Base-by-base conservation (phyloP, 345 rosid species). In the Psidium friedrichsthalianum region DNA sequence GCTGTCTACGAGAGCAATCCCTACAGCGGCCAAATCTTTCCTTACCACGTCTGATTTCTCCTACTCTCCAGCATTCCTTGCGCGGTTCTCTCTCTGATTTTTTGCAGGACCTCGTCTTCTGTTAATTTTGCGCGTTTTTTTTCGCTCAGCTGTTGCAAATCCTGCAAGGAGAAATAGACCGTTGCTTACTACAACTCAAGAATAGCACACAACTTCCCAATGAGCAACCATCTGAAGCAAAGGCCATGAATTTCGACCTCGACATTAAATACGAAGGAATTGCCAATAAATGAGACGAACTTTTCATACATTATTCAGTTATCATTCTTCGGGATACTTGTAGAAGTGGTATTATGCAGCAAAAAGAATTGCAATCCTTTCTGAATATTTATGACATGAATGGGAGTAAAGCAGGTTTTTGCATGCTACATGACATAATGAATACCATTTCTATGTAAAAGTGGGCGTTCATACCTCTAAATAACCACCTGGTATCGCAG, bases 1-100 rank as follows among this genome's bases (percentile, higher is more conserved):
- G 86, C 92, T 88, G 90, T 97, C 99, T 98, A 95, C 94, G 18
- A 97, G 96, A 86, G 98, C 92, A 14, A 97, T 94, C 32, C 98
- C 99, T 12, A 91, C 86, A 54, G 89, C 82, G 83, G 98, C 96
- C 80, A 95, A 89, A 27, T 92, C 96, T 88, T 93, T 95, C 91
- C 99, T 91, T 84, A 97, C 92, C 6, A 88, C 90, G 93, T 97
- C 99, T 4, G 98, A 95, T 89, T 91, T 94, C 89, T 91, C 96
- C 29, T 97, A 97, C 58, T 95, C 95, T 87, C 92, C 95, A 88
- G 91, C 93, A 83, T 89, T 92, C 89, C 98, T 95, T 64, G 96
- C 98, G 21, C 51, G 64, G 90, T 93, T 84, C 98, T 93, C 88
- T 94, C 98, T 56, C 91, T 84, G 8, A 97, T 89, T 89, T 89